Conservation (phyloP, 805 yeast genomes). For the Spathaspora arborariae region DNA sequence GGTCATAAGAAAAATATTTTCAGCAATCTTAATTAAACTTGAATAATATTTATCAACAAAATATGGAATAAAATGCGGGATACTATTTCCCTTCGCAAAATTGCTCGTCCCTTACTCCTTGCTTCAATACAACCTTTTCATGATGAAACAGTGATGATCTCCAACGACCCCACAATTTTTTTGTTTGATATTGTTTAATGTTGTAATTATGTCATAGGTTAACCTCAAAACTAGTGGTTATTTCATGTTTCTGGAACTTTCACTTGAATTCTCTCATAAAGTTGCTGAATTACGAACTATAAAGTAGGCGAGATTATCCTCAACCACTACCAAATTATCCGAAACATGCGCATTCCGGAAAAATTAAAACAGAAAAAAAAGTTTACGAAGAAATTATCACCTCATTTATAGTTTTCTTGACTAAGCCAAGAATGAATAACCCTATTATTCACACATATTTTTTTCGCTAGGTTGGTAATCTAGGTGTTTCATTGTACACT, state of each 20-base stretch:
- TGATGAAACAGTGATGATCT: neutral
- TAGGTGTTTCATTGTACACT: neutral
- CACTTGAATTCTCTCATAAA: neutral
- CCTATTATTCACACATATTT: neutral
- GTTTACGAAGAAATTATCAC: neutral
- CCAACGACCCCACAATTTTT: neutral
- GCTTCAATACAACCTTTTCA: neutral
- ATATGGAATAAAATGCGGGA: neutral
- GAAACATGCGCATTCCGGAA: neutral
- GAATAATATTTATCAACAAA: neutral
- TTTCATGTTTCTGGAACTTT: neutral
- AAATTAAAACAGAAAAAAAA: neutral
- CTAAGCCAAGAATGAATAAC: neutral
- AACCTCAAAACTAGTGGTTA: neutral
- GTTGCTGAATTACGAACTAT: neutral
- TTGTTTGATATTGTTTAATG: neutral
- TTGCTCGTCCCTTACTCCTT: neutral
- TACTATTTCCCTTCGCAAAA: neutral
- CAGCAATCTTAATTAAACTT: neutral
- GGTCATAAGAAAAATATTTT: neutral
- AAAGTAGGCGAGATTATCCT: neutral
- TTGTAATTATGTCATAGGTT: neutral
- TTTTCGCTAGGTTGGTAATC: neutral
- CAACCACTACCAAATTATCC: neutral
- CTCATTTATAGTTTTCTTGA: neutral